These are phyloP conservation scores for Acanthamoeba castellanii DNA, from an alignment of 208 protist species.

Conservation along the genomic window DNA sequence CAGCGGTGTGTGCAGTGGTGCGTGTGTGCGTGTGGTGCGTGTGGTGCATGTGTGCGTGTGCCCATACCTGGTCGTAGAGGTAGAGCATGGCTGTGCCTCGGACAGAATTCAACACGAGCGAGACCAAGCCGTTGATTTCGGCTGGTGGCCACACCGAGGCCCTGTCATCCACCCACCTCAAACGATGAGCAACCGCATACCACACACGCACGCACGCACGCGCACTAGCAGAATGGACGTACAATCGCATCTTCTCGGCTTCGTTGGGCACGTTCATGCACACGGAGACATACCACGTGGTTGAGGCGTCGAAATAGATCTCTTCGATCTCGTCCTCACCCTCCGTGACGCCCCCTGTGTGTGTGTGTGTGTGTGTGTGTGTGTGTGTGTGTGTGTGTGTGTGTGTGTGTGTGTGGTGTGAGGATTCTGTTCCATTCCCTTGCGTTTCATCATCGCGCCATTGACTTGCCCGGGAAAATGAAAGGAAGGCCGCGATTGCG, in stretches of 20 bases:
- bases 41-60: background rate
- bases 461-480: too few relatives aligned
- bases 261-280: slow-evolving; percentile 45
- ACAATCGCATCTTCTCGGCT: slow-evolving; percentile 4
- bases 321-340: slow-evolving; percentile 43
- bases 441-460: too few relatives aligned
- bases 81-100: slow-evolving; percentile 35
- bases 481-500: too few relatives aligned
- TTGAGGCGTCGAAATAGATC: slow-evolving; percentile 42
- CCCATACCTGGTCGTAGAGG: slow-evolving; percentile 7
- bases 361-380: too few relatives aligned
- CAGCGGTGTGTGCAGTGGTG: too few relatives aligned
- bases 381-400: too few relatives aligned
- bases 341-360: background rate
- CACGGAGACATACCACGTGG: slow-evolving; percentile 48
- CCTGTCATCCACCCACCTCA: background rate
- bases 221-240: background rate
- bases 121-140: slow-evolving; percentile 32
- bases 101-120: slow-evolving; percentile 41
- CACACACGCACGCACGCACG: too few relatives aligned
- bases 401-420: background rate
- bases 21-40: too few relatives aligned
- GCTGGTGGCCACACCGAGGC: slow-evolving; percentile 37
- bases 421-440: background rate
- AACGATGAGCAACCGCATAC: too few relatives aligned